A percentile compares a stretch with the other conserved stretches of the same genome.
These are phyloP conservation scores for Colletotrichum liriopes DNA, from an alignment of 2,329 filamentous ascomycete genomes.

Conservation along the genomic window DNA sequence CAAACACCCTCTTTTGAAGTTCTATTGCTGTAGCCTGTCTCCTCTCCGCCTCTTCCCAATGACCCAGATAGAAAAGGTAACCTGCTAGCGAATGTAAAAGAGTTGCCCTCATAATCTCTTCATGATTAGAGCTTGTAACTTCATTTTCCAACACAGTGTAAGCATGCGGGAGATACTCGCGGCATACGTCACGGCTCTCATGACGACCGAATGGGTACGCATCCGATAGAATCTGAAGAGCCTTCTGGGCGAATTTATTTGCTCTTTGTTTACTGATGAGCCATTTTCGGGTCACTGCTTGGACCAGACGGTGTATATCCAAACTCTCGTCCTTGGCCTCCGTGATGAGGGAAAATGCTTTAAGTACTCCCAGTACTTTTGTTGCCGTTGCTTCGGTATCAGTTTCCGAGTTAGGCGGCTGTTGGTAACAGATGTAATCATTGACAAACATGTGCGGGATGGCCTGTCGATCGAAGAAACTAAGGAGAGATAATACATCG, in stretches of 20 bases:
- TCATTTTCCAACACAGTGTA: background rate
- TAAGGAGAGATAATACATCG: conserved; percentile 53
- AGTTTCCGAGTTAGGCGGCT: background rate
- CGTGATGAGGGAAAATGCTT: conserved; percentile 51
- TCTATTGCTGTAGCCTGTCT: background rate
- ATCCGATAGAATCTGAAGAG: conserved; percentile 38
- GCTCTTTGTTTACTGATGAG: conserved; percentile 35
- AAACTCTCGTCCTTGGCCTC: conserved; percentile 43
- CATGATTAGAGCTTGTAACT: background rate
- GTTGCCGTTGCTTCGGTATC: conserved; percentile 3
- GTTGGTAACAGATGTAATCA: conserved; percentile 25
- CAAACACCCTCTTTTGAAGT: background rate
- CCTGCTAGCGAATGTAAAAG: background rate
- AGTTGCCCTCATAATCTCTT: background rate
- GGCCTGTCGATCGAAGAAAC: conserved; percentile 49
- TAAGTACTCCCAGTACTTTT: conserved; percentile 48
- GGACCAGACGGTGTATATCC: conserved; percentile 54
- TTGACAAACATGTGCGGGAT: conserved; percentile 49
- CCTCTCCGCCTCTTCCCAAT: background rate
- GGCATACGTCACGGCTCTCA: background rate
- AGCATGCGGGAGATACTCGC: conserved; percentile 1
- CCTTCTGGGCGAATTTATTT: conserved; percentile 46
- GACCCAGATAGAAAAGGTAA: background rate
- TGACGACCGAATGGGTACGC: background rate
- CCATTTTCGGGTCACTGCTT: conserved; percentile 53